Percentiles rank a stretch among this genome's conserved stretches.
Conservation (phyloP, 2,329 filamentous ascomycete genomes). For the Aspergillus fructus region DNA sequence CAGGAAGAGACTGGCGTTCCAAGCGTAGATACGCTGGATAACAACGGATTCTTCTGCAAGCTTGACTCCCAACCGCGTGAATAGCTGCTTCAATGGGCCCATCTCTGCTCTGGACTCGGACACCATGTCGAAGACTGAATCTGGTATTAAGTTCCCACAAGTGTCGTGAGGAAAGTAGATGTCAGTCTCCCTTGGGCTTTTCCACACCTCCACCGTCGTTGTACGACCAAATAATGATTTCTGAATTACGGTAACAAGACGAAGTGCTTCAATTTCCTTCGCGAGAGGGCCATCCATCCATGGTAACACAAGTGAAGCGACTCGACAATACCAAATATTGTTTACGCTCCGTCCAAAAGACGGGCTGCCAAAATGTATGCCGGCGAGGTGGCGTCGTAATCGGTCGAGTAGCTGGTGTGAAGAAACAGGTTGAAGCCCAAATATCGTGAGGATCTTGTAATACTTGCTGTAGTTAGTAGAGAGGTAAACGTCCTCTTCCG, state of each 20-base stretch:
- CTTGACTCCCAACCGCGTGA: background rate
- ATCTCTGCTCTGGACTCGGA: background rate
- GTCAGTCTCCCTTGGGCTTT: background rate
- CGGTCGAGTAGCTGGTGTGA: background rate
- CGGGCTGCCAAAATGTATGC: accelerated
- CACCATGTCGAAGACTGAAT: background rate
- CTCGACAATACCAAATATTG: background rate
- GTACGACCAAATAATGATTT: accelerated
- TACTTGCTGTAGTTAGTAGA: slow-evolving; percentile 5
- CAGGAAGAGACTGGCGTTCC: background rate
- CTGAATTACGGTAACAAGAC: background rate
- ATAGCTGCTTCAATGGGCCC: background rate
- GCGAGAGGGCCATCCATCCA: background rate
- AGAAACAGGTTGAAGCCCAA: slow-evolving; percentile 4
- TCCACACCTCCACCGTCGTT: background rate
- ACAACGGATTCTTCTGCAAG: background rate
- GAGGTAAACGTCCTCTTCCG: slow-evolving; percentile 1
- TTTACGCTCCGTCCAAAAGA: too few species aligned
- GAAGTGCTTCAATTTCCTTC: background rate
- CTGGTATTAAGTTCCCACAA: background rate
- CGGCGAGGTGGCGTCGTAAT: background rate
- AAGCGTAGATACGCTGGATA: background rate
- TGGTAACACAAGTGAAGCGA: background rate
- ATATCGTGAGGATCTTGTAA: background rate
- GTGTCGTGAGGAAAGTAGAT: slow-evolving; percentile 1